Conservation (phyloP, 148 eudicot species). For the Rhododendron griersonianum region DNA sequence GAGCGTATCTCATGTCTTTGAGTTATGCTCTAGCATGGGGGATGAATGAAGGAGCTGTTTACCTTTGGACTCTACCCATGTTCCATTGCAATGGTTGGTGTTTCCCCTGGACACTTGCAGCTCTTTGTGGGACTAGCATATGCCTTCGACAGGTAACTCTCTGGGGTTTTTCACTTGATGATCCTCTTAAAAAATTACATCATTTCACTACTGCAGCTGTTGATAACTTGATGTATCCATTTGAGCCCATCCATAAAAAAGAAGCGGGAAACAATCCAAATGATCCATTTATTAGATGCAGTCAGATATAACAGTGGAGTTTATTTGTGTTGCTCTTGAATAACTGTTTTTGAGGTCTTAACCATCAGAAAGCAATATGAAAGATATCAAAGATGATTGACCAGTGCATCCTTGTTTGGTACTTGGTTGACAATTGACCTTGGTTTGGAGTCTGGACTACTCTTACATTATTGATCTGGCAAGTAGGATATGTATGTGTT, state of each 20-base stretch:
- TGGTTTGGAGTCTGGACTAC: not conserved
- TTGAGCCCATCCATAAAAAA: not conserved
- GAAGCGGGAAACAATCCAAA: not conserved
- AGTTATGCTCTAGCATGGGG: slow-evolving; percentile 71
- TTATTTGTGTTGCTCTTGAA: not conserved
- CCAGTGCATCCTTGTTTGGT: not conserved
- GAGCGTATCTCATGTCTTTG: slow-evolving; percentile 79
- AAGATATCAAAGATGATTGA: not conserved
- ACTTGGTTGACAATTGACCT: not conserved
- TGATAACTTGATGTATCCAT: not conserved
- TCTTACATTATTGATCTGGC: not conserved
- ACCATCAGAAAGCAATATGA: not conserved
- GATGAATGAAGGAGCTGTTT: slow-evolving; percentile 77
- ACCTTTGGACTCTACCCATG: slow-evolving; percentile 96
- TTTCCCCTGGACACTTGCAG: slow-evolving; percentile 90
- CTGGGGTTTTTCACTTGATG: not conserved
- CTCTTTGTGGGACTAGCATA: slow-evolving; percentile 83
- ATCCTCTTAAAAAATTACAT: not conserved
- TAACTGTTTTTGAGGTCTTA: not conserved
- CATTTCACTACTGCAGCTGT: not conserved
- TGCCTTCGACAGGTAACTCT: slow-evolving; percentile 86
- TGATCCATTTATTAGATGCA: not conserved
- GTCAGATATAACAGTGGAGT: not conserved
- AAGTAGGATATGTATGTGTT: not conserved
- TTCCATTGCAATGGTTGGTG: slow-evolving; percentile 99